A percentile compares a stretch with the other conserved stretches of the same genome.
phyloP scores from a whole-genome alignment of 768 basidiomycete genomes.

The Mycena latifolia region DNA sequence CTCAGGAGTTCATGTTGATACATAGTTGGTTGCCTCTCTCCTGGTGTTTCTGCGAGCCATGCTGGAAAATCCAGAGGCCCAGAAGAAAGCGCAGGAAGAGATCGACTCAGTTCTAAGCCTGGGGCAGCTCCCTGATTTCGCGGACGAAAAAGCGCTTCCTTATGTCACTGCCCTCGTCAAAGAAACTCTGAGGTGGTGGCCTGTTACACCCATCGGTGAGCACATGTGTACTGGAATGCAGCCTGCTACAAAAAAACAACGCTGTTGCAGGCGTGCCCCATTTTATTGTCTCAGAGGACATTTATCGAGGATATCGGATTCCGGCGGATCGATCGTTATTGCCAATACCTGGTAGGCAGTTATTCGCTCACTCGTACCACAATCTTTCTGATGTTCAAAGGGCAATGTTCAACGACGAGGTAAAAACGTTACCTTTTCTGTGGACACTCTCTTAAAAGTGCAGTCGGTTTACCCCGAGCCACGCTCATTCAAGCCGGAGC shows the following conservation, averaged over 20 bases:
- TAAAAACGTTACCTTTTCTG: too few species aligned
- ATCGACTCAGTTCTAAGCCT: constrained; percentile 42
- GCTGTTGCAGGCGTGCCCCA: constrained; percentile 31
- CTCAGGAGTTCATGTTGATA: too few species aligned
- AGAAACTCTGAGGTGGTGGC: constrained; percentile 9
- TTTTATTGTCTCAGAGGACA: constrained; percentile 23
- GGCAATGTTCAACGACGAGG: constrained; percentile 14
- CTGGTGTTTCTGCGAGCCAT: constrained; percentile 43
- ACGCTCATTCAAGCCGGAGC: constrained; percentile 7
- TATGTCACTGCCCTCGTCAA: constrained; percentile 16
- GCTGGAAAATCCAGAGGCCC: constrained; percentile 42
- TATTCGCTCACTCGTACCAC: neutral
- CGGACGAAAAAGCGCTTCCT: neutral
- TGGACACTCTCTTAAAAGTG: too few species aligned
- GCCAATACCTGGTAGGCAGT: constrained; percentile 19
- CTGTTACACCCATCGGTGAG: neutral
- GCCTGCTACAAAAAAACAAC: too few species aligned
- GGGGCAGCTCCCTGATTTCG: constrained; percentile 1
- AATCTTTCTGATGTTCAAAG: too few species aligned
- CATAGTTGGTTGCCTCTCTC: too few species aligned
- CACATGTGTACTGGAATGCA: too few species aligned
- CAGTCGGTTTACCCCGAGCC: constrained; percentile 4
- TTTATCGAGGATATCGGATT: constrained; percentile 34
- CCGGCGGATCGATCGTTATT: constrained; percentile 26
- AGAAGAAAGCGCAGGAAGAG: constrained; percentile 45